Base-by-base conservation (phyloP, 2,329 filamentous ascomycete species). In the Hymenoscyphus occultus region DNA sequence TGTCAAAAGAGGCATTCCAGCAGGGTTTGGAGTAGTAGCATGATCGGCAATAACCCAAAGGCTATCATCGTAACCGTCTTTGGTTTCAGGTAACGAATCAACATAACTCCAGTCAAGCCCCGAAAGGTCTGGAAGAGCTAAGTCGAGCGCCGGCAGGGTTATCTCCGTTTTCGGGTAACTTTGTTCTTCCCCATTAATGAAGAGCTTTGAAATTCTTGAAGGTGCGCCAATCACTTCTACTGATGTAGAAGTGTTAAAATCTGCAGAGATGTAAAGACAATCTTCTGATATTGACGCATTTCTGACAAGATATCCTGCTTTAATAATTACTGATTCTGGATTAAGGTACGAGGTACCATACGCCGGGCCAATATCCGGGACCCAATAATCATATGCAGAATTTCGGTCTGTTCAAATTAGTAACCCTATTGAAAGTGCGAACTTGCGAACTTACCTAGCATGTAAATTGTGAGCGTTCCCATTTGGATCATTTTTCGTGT, bases 81-180 rank as follows among this genome's bases (percentile, higher is more conserved):
- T 75, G 7, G 91, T 79, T 73, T 94, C 91, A 0, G 91, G 91
- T 0, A 95, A 83, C 0, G 84, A 85, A 75, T 94, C 86, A 31
- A 91, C 72, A 64, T 85, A 86, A 72, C 86, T 87, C 91, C 91
- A 94, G 0, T 82, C 76, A 9, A 91, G 75, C 0, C 78, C 74
- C 14, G 80, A 78, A 1, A 93, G 79, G 6, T 83, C 77, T 0
- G 90, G 89, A 0, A 92, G 70, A 0, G 73, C 71, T 45, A 90
- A 67, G 0, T 77, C 74, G 0, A 86, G 86, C 6, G 78, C 75
- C 0, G 74, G 72, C 69, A 75, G 0, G 74, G 73, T 69, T 84
- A 87, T 9, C 79, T 76, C 39, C 87, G 77, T 56, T 58, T 39
- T 22, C 7, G 54, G 76, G 72, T n/a, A 35, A 22, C 39, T 19